Percentiles rank a stretch among this genome's conserved stretches.
Evolutionary conservation across 129 eudicot genomes (phyloP).

Genomic region (Cynara cardunculus): DNA sequence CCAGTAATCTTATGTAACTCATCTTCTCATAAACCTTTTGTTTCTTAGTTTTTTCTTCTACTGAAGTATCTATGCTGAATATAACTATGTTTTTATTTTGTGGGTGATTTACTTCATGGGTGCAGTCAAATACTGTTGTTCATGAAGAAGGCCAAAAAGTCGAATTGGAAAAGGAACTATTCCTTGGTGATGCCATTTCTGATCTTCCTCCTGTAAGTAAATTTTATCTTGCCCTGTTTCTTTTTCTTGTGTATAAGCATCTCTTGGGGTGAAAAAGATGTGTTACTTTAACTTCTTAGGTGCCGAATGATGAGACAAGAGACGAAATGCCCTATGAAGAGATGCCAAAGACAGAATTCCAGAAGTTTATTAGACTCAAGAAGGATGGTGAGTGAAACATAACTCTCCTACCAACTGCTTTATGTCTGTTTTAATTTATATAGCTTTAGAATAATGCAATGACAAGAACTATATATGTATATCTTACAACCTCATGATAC

Average conservation of each 20-base stretch:
- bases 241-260: neutral
- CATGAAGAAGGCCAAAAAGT: constrained; percentile 40
- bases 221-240: neutral
- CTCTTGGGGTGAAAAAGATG: neutral
- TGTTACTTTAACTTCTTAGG: constrained; percentile 28
- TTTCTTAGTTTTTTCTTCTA: neutral
- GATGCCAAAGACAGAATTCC: constrained; percentile 49
- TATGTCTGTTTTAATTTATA: too few species aligned
- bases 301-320: constrained; percentile 41
- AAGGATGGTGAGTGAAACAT: constrained; percentile 38
- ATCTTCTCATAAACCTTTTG: neutral
- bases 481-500: neutral
- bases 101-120: neutral
- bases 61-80: neutral
- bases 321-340: constrained; percentile 52
- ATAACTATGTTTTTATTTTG: neutral
- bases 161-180: constrained; percentile 42
- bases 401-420: neutral
- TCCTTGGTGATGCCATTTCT: constrained; percentile 62
- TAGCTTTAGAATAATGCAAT: neutral
- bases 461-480: too few species aligned
- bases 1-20: neutral
- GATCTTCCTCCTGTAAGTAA: constrained; percentile 73
- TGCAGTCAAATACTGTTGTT: constrained; percentile 48
- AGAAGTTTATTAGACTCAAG: constrained; percentile 40